Conservation (phyloP, 371 early-diverging fungal species). For the Blastocladiella emersonii region DNA sequence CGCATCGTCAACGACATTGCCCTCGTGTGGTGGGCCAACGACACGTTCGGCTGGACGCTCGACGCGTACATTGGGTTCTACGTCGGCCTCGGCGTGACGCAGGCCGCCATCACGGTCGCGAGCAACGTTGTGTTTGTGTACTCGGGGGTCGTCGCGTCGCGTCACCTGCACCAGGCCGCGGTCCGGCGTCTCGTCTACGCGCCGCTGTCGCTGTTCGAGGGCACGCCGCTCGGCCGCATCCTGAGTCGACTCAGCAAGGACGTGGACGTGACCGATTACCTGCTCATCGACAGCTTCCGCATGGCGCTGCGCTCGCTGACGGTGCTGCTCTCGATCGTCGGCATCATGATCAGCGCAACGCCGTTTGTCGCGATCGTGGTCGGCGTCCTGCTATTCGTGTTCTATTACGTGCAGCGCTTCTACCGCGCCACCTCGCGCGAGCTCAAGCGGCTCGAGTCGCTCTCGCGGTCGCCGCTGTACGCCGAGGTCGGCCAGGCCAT, state of each 20-base stretch:
- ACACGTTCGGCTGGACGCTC: slow-evolving; percentile 16
- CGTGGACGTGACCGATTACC: slow-evolving; percentile 58
- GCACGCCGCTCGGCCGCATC: slow-evolving; percentile 72
- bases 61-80: slow-evolving; percentile 23
- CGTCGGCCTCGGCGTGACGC: slow-evolving; percentile 24
- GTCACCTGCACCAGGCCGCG: background rate
- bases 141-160: background rate
- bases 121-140: background rate
- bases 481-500: slow-evolving; percentile 34
- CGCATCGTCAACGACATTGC: slow-evolving; percentile 17
- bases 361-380: slow-evolving; percentile 41
- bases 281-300: slow-evolving; percentile 49
- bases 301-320: slow-evolving; percentile 29
- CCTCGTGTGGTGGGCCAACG: slow-evolving; percentile 58
- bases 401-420: slow-evolving; percentile 48
- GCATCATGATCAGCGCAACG: slow-evolving; percentile 41
- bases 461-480: slow-evolving; percentile 67
- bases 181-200: slow-evolving; percentile 16
- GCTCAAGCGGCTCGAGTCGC: slow-evolving; percentile 65
- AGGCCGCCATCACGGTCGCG: slow-evolving; percentile 9
- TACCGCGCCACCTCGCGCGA: slow-evolving; percentile 61
- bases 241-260: slow-evolving; percentile 80
- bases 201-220: slow-evolving; percentile 71
- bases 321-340: background rate
- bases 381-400: slow-evolving; percentile 39